These are phyloP conservation scores for Esteya vermicola DNA, from an alignment of 2,329 filamentous ascomycete species.

Conservation along the genomic window DNA sequence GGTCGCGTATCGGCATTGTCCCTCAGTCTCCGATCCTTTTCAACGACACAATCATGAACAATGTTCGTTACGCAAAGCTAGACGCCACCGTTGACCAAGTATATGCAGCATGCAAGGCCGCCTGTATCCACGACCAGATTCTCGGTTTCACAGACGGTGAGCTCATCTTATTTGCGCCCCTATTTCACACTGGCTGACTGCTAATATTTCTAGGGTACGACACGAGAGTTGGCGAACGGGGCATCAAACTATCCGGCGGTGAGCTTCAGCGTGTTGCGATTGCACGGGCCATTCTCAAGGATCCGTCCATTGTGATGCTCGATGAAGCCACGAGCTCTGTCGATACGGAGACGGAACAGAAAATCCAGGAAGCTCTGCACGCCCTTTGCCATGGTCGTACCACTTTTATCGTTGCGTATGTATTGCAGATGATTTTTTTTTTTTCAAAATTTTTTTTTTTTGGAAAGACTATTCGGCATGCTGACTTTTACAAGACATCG, in stretches of 20 bases:
- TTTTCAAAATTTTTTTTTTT: neutral
- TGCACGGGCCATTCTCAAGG: conserved; percentile 58
- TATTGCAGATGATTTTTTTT: conserved; percentile 15
- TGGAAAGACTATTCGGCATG: neutral
- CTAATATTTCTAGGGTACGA: conserved; percentile 30
- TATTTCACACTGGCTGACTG: conserved; percentile 3
- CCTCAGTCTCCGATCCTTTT: conserved; percentile 42
- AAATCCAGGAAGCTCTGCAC: conserved; percentile 48
- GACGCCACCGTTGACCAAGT: conserved; percentile 41
- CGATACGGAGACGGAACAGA: conserved; percentile 54
- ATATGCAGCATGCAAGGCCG: conserved; percentile 37
- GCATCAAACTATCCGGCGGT: conserved; percentile 49
- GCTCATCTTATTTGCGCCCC: neutral
- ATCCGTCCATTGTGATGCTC: conserved; percentile 60
- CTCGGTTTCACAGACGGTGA: conserved; percentile 35
- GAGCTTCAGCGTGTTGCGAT: conserved; percentile 55
- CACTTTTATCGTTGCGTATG: conserved; percentile 51
- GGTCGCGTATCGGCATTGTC: conserved; percentile 39
- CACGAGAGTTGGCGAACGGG: conserved; percentile 35
- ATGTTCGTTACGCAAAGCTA: conserved; percentile 41
- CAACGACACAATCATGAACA: conserved; percentile 44
- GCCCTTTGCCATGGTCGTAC: conserved; percentile 46
- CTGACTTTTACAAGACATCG: conserved; percentile 28
- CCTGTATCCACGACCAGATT: conserved; percentile 45
- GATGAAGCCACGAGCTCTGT: conserved; percentile 72